Evolutionary conservation across 352 stramenopile species (phyloP).

Genomic region (Phytophthora crassamura): DNA sequence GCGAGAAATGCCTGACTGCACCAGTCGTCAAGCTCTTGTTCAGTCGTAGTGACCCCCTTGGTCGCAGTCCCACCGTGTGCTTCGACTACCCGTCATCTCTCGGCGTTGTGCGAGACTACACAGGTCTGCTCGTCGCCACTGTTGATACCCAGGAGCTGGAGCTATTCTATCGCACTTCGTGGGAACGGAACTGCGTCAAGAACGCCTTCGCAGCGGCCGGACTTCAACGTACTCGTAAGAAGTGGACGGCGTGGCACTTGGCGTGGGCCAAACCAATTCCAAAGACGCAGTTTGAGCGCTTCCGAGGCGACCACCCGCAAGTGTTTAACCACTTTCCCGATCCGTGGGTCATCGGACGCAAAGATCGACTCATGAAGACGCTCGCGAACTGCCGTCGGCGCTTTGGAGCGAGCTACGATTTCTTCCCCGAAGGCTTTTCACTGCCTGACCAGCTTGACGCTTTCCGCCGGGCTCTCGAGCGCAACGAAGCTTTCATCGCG

Average conservation of each 20-base stretch:
- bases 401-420: slow-evolving; percentile 70
- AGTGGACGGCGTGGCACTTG: slow-evolving; percentile 58
- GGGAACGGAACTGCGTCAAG: slow-evolving; percentile 94
- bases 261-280: slow-evolving; percentile 81
- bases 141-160: slow-evolving; percentile 50
- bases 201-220: slow-evolving; percentile 87
- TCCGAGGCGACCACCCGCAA: slow-evolving; percentile 61
- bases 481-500: slow-evolving; percentile 39
- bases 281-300: slow-evolving; percentile 60
- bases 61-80: slow-evolving; percentile 76
- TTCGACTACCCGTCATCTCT: slow-evolving; percentile 91
- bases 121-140: slow-evolving; percentile 32
- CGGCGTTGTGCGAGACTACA: slow-evolving; percentile 51
- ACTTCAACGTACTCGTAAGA: slow-evolving; percentile 67
- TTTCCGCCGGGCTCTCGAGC: slow-evolving; percentile 59
- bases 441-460: slow-evolving; percentile 77
- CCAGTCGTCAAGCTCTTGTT: slow-evolving; percentile 59
- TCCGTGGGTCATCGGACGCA: slow-evolving; percentile 91
- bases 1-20: slow-evolving; percentile 46
- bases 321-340: slow-evolving; percentile 92
- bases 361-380: slow-evolving; percentile 88
- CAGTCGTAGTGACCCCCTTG: slow-evolving; percentile 51
- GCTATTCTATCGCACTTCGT: slow-evolving; percentile 87
- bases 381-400: slow-evolving; percentile 63
- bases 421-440: slow-evolving; percentile 87